phyloP scores from a whole-genome alignment of 352 stramenopile genomes.

The Globisporangium perplexum region DNA sequence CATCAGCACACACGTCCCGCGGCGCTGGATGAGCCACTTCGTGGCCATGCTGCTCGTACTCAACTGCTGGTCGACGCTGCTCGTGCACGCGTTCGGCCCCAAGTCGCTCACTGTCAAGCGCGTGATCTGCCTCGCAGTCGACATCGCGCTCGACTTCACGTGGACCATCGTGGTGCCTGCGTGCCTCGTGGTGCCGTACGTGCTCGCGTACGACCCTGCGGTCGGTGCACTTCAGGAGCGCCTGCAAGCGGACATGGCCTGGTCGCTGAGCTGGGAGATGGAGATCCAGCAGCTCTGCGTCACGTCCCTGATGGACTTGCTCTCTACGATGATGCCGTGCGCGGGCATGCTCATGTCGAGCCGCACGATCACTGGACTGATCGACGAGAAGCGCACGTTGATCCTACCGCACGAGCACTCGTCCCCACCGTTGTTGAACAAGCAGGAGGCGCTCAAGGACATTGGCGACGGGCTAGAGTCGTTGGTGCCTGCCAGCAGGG shows the following conservation, averaged over 20 bases:
- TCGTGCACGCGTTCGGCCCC: constrained; percentile 13
- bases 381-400: constrained; percentile 6
- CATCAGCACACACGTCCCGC: constrained; percentile 19
- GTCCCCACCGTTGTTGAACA: neutral
- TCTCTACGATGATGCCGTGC: constrained; percentile 5
- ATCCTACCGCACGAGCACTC: neutral
- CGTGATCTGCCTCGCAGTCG: constrained; percentile 18
- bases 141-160: constrained; percentile 21
- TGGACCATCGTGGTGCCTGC: constrained; percentile 23
- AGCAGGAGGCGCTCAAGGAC: neutral
- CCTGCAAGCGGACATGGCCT: neutral
- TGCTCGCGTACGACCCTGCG: constrained; percentile 4
- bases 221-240: neutral
- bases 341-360: constrained; percentile 9
- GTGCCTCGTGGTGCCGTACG: constrained; percentile 21
- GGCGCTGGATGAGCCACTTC: constrained; percentile 26
- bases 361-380: constrained; percentile 3
- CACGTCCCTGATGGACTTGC: constrained; percentile 5
- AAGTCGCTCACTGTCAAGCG: constrained; percentile 14
- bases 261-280: constrained; percentile 8
- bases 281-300: constrained; percentile 11
- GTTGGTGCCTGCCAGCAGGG: neutral
- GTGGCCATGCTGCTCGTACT: constrained; percentile 18
- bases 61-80: constrained; percentile 16
- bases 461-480: neutral